Conservation (phyloP, 257 asterid genomes). For the Nicotiana tomentosiformis region DNA sequence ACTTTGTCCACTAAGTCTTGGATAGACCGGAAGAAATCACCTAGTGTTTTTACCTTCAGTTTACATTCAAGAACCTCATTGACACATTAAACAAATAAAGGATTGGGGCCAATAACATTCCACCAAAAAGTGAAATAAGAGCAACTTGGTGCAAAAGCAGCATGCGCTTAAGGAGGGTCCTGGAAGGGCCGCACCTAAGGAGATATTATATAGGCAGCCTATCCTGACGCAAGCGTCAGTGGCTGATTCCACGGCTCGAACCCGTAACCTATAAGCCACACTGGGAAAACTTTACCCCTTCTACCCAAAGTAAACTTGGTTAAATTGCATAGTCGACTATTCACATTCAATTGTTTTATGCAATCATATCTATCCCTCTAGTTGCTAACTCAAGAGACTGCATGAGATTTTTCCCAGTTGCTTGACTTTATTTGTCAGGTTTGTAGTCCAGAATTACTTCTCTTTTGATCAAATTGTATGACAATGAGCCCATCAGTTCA, state of each 20-base stretch:
- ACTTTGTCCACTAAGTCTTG: too few relatives aligned
- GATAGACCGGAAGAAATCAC: too few relatives aligned
- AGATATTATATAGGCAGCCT: too few relatives aligned
- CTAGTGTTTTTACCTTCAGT: background rate
- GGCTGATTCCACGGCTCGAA: too few relatives aligned
- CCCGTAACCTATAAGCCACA: too few relatives aligned
- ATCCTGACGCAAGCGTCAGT: too few relatives aligned
- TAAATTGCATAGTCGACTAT: background rate
- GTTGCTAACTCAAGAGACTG: background rate
- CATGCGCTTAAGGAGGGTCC: too few relatives aligned
- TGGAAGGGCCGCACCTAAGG: too few relatives aligned
- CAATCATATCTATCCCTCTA: background rate
- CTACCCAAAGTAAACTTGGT: background rate
- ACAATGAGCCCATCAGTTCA: background rate
- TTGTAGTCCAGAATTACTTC: background rate
- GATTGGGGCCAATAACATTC: background rate
- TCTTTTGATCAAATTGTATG: background rate
- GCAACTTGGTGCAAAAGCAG: too few relatives aligned
- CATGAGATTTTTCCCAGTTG: background rate
- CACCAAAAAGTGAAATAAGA: background rate
- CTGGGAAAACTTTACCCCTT: too few relatives aligned
- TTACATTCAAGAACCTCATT: background rate
- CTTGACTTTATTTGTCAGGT: background rate
- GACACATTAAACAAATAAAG: background rate
- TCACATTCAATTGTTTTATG: background rate